These are phyloP conservation scores for Asterella californica DNA, from an alignment of 225 moss, liverwort and hornwort species.

Conservation along the genomic window DNA sequence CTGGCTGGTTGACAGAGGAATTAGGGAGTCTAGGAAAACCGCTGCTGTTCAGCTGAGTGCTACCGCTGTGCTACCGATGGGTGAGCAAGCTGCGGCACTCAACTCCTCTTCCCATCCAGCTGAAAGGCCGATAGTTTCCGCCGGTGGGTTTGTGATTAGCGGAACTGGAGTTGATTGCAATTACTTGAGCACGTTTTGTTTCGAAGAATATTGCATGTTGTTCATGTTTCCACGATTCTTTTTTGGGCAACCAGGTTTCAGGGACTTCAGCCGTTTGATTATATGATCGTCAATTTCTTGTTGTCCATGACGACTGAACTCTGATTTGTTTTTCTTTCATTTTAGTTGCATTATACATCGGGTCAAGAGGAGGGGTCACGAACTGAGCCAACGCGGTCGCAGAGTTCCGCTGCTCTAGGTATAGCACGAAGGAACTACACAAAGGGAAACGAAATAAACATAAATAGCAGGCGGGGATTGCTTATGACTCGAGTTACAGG, in stretches of 20 bases:
- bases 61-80: neutral
- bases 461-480: neutral
- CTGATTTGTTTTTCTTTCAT: neutral
- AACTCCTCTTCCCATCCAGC: constrained; percentile 4
- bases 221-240: neutral
- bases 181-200: neutral
- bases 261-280: neutral
- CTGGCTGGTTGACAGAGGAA: neutral
- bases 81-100: constrained; percentile 13
- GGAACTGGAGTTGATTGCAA: neutral
- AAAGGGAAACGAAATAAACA: neutral
- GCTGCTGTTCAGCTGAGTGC: neutral
- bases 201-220: neutral
- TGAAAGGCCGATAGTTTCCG: neutral
- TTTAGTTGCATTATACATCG: too few species aligned
- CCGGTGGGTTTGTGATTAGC: neutral
- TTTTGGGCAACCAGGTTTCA: neutral
- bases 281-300: neutral
- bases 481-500: neutral
- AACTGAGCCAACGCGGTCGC: neutral
- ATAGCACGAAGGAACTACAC: neutral
- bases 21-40: neutral
- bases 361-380: too few species aligned
- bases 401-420: neutral
- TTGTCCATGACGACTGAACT: too few species aligned